phyloP scores from a whole-genome alignment of 257 asterid species.

The Fraxinus quadrangulata region DNA sequence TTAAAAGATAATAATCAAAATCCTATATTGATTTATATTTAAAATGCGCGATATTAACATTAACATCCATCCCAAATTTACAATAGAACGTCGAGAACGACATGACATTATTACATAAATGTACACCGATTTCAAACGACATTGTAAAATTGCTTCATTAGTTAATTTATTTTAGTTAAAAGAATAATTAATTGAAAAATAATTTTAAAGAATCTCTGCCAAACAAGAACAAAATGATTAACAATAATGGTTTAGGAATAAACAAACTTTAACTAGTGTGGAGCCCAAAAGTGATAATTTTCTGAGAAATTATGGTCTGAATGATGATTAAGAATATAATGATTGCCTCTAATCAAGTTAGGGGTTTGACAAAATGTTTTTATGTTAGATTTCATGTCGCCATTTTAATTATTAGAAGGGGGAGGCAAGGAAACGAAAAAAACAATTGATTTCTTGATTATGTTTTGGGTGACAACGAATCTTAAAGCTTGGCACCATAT shows the following conservation, averaged over 20 bases:
- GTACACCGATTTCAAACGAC: too few relatives aligned
- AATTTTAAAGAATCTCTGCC: too few relatives aligned
- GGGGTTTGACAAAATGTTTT: constrained; percentile 35
- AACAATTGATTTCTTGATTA: constrained; percentile 48
- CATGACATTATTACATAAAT: too few relatives aligned
- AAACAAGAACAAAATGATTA: not conserved
- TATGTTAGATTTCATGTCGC: not conserved
- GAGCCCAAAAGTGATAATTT: constrained; percentile 16
- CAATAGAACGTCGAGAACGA: too few relatives aligned
- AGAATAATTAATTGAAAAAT: too few relatives aligned
- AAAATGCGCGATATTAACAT: too few relatives aligned
- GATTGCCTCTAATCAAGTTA: constrained; percentile 21
- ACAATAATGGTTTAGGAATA: not conserved
- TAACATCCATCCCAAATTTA: too few relatives aligned
- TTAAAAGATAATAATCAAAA: too few relatives aligned
- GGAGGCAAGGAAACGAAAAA: constrained; percentile 48
- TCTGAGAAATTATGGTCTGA: not conserved
- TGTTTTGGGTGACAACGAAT: constrained; percentile 51
- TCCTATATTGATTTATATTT: too few relatives aligned
- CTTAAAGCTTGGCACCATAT: constrained; percentile 1
- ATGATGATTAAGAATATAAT: constrained; percentile 39
- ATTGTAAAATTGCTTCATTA: too few relatives aligned
- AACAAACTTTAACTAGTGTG: constrained; percentile 25
- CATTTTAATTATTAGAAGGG: constrained; percentile 8
- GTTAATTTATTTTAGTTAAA: too few relatives aligned